Evolutionary conservation across 2,329 filamentous ascomycete genomes (phyloP), one percentile per base, ranked within the genome.

Genomic region (Cladophialophora immunda): DNA sequence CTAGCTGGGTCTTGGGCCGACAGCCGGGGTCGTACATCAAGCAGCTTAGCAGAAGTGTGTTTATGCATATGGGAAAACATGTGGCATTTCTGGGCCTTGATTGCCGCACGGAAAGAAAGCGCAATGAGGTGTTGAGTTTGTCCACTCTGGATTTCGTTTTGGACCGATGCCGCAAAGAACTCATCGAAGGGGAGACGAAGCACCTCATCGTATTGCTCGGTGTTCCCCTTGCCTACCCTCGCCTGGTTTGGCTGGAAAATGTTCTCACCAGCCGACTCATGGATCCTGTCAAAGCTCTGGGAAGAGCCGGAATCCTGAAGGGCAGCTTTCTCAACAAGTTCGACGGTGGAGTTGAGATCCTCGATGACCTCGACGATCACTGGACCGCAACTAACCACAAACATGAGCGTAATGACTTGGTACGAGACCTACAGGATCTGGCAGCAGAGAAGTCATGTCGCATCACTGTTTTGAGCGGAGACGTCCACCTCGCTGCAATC

Each of bases 381-480:
- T 99, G 95, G 95, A 97, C 94, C 0, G 92, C 94, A 41, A 97
- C 93, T 76, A 92, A 93, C 75, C 94, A 98, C 81, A 99, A 98
- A 77, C 85, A 88, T 29, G 95, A 99, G 79, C 89, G 95, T 58
- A 92, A 90, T 69, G 90, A 92, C 78, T 85, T 98, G 69, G 88
- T 99, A 47, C 91, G 95, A 76, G 93, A 97, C 74, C 82, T 99
- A 29, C 96, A 99, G 78, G 93, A 97, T 74, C 84, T 99, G 66
- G 94, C 96, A 8, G 93, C 92, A 25, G 93, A 95, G 77, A 97
- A 97, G 77, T 97, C 93, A 15, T 87, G 97, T 58, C 90, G 95
- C 52, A 85, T 99, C 59, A 98, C 94, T 0, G 93, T 99, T 68
- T 85, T 99, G 45, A 90, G 94, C 74, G 95, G 96, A 38, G 95